These are phyloP conservation scores for Camellia japonica DNA, from an alignment of 148 eudicot genomes.

Conservation along the genomic window DNA sequence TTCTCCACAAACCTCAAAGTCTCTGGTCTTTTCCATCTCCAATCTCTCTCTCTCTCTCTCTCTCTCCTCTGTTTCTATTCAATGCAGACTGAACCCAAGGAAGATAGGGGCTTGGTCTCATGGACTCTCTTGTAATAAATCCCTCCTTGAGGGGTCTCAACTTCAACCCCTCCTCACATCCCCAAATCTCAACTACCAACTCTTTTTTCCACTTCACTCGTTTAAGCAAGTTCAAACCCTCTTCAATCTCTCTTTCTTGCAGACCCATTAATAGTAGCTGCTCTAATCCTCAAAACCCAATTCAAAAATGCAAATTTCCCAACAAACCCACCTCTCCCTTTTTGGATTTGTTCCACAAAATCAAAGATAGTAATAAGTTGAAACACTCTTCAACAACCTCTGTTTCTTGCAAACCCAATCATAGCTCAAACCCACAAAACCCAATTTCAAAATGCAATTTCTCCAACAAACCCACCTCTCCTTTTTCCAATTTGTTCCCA, in stretches of 20 bases:
- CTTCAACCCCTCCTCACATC: too few species aligned
- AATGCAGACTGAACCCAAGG: too few species aligned
- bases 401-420: conserved; percentile 13
- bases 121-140: too few species aligned
- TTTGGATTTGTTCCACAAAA: conserved; percentile 27
- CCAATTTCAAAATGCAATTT: conserved; percentile 18
- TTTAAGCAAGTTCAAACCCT: background rate
- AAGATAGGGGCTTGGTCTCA: too few species aligned
- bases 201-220: too few species aligned
- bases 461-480: conserved; percentile 22
- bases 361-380: background rate
- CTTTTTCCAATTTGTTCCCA: conserved; percentile 34
- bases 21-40: too few species aligned
- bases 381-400: conserved; percentile 15
- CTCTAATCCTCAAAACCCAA: conserved; percentile 16
- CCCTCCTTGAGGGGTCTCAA: too few species aligned
- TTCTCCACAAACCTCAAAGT: too few species aligned
- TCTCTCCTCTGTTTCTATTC: conserved; percentile 1
- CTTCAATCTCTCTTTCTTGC: conserved; percentile 23
- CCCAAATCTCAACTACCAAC: too few species aligned
- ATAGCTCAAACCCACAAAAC: conserved; percentile 8
- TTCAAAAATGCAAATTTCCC: conserved; percentile 15
- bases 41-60: background rate
- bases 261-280: background rate
- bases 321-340: conserved; percentile 28